These are phyloP conservation scores for Alternaria hordeiaustralica DNA, from an alignment of 2,329 filamentous ascomycete species.

Conservation along the genomic window DNA sequence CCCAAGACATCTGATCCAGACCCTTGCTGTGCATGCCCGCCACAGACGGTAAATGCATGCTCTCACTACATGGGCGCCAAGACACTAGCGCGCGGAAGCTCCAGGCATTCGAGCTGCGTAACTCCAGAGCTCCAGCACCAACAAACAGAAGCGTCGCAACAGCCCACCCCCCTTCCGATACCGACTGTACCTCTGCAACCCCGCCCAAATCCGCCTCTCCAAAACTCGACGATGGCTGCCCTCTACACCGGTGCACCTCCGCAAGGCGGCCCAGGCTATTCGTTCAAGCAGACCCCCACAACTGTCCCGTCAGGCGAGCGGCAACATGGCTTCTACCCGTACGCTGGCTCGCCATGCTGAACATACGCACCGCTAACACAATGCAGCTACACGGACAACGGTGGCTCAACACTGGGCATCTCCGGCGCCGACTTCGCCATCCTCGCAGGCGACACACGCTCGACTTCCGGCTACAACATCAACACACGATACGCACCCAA, in stretches of 20 bases:
- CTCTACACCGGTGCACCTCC: constrained; percentile 59
- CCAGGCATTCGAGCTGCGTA: constrained; percentile 33
- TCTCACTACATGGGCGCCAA: constrained; percentile 14
- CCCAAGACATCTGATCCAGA: neutral
- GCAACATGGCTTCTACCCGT: constrained; percentile 94
- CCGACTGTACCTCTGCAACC: constrained; percentile 11
- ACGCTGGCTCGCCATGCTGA: constrained; percentile 46
- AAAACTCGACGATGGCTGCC: constrained; percentile 57
- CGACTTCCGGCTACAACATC: constrained; percentile 95
- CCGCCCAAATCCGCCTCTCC: neutral
- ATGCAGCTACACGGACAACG: constrained; percentile 92
- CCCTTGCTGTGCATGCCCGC: neutral
- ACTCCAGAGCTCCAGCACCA: constrained; percentile 34
- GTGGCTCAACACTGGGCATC: constrained; percentile 94
- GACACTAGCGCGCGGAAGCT: constrained; percentile 14
- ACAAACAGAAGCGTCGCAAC: constrained; percentile 19
- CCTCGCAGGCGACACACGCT: constrained; percentile 95
- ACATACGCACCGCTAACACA: constrained; percentile 21
- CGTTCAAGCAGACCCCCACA: constrained; percentile 62
- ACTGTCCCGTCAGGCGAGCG: constrained; percentile 57
- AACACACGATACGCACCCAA: constrained; percentile 96
- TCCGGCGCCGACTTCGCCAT: constrained; percentile 93
- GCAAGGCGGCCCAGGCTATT: constrained; percentile 64
- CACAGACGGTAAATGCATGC: neutral
- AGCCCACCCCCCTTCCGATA: constrained; percentile 18